phyloP scores from a whole-genome alignment of 176 grass and related monocot species.

The Oryza glumipatula region DNA sequence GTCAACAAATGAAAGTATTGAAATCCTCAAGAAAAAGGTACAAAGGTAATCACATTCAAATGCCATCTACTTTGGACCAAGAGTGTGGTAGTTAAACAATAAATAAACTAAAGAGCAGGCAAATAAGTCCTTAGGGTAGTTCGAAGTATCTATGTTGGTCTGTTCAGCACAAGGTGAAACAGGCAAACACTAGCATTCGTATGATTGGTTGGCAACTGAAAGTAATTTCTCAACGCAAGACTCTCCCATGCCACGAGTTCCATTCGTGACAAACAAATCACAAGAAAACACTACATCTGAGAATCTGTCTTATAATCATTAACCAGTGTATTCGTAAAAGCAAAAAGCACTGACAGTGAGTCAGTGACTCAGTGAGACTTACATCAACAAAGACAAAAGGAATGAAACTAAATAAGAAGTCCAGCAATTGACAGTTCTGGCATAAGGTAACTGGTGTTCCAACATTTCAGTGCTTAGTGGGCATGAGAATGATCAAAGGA shows the following conservation, averaged over 20 bases:
- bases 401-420: background rate
- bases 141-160: background rate
- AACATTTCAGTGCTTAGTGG: background rate
- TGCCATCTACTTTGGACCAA: background rate
- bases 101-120: background rate
- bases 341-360: background rate
- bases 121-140: background rate
- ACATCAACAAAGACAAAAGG: background rate
- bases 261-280: background rate
- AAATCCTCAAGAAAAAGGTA: background rate
- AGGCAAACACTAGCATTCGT: background rate
- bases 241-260: background rate
- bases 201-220: background rate
- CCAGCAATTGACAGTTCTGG: background rate
- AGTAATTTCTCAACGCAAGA: background rate
- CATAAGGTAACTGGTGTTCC: background rate
- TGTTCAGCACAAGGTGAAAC: slow-evolving; percentile 4
- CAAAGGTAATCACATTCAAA: background rate
- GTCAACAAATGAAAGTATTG: background rate
- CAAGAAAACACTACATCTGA: background rate
- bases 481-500: slow-evolving; percentile 20
- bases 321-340: background rate
- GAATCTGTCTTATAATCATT: background rate
- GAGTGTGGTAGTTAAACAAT: background rate
- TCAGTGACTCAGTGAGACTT: background rate